phyloP scores from a whole-genome alignment of 225 moss, liverwort and hornwort genomes.

The Polytrichum formosum region DNA sequence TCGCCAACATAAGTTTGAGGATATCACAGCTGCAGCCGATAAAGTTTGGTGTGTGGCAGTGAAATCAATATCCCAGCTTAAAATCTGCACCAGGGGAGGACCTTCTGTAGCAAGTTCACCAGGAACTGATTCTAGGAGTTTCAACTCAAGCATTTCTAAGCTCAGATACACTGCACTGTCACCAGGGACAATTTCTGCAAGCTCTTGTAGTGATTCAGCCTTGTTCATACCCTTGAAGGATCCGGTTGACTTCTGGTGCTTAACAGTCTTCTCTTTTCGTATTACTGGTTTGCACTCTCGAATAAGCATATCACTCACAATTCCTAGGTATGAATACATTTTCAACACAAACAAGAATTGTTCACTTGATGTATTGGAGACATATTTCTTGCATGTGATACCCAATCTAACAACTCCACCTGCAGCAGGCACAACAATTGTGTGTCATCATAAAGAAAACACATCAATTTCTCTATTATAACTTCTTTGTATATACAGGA shows the following conservation, averaged over 20 bases:
- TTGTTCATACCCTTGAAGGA: constrained; percentile 37
- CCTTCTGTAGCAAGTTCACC: constrained; percentile 79
- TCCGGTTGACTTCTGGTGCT: constrained; percentile 16
- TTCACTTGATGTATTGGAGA: constrained; percentile 90
- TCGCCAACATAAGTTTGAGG: constrained; percentile 72
- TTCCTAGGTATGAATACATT: constrained; percentile 87
- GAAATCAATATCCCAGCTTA: constrained; percentile 65
- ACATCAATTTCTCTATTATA: background rate
- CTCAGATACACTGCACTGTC: constrained; percentile 82
- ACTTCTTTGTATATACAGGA: background rate
- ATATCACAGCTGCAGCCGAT: constrained; percentile 82
- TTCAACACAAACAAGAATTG: constrained; percentile 91
- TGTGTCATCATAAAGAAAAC: background rate
- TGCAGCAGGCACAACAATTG: constrained; percentile 45
- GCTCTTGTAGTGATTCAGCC: constrained; percentile 49
- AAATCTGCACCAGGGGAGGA: constrained; percentile 79
- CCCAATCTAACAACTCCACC: constrained; percentile 91
- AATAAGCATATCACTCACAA: constrained; percentile 79
- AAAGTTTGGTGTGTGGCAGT: constrained; percentile 77
- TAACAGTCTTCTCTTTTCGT: constrained; percentile 17
- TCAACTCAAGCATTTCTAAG: constrained; percentile 71
- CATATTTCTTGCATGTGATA: constrained; percentile 76
- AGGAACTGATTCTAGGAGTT: constrained; percentile 81
- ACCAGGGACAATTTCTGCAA: constrained; percentile 73
- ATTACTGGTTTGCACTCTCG: constrained; percentile 67